A percentile compares a stretch with the other conserved stretches of the same genome.
Evolutionary conservation across 2,329 filamentous ascomycete species (phyloP).

Genomic region (Pseudocercospora fuligena): DNA sequence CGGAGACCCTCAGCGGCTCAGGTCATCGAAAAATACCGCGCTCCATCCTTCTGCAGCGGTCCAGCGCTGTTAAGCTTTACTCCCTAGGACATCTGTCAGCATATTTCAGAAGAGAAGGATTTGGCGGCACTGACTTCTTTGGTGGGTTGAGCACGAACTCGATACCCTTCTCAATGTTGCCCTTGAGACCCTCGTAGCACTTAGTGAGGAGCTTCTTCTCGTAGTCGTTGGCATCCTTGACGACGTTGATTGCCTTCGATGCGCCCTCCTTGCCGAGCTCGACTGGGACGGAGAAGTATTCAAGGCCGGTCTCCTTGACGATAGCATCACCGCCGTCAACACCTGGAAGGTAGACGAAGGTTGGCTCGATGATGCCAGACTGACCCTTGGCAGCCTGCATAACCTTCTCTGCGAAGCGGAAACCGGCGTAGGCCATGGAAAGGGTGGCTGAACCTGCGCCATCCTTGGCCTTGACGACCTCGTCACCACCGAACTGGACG

Average conservation of each 20-base stretch:
- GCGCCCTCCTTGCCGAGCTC: slow-evolving; percentile 84
- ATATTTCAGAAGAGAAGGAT: neutral
- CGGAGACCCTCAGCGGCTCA: neutral
- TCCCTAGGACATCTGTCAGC: slow-evolving; percentile 6
- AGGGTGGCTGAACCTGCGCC: slow-evolving; percentile 88
- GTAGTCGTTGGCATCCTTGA: slow-evolving; percentile 76
- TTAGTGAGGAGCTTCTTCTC: slow-evolving; percentile 86
- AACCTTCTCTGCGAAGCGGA: slow-evolving; percentile 92
- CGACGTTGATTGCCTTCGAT: slow-evolving; percentile 81
- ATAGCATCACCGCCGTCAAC: slow-evolving; percentile 86
- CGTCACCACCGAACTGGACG: slow-evolving; percentile 96
- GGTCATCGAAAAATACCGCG: neutral
- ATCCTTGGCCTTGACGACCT: slow-evolving; percentile 94
- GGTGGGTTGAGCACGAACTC: slow-evolving; percentile 86
- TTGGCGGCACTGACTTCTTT: slow-evolving; percentile 67
- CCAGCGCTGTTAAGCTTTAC: neutral
- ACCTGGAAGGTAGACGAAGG: slow-evolving; percentile 93
- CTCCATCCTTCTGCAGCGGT: neutral
- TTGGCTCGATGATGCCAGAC: slow-evolving; percentile 91
- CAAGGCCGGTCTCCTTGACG: slow-evolving; percentile 76
- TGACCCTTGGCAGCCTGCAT: slow-evolving; percentile 87
- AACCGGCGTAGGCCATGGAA: slow-evolving; percentile 95
- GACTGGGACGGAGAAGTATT: slow-evolving; percentile 96
- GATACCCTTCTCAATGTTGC: slow-evolving; percentile 93
- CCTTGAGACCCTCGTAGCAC: slow-evolving; percentile 77